Conservation (phyloP, 2,329 filamentous ascomycete species). For the Ilyonectria sp. region DNA sequence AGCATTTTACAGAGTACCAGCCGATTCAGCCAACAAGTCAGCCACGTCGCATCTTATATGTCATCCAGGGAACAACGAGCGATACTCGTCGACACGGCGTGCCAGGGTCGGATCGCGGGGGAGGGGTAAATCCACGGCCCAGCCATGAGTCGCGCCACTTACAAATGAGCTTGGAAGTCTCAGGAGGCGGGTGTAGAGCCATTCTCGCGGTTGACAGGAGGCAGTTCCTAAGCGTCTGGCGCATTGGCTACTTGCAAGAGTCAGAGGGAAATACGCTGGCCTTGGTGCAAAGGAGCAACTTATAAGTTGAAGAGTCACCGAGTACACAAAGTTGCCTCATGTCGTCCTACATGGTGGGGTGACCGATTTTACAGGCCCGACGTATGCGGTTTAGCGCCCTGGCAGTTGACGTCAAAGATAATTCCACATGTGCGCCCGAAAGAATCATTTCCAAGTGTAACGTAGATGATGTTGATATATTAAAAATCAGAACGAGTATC, state of each 20-base stretch:
- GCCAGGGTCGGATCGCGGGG: conserved; percentile 2
- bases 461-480: no score
- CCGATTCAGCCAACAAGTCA: neutral
- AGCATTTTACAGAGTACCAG: neutral
- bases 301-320: conserved; percentile 26
- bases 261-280: neutral
- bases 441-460: no score
- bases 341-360: conserved; percentile 26
- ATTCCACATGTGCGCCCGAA: no score
- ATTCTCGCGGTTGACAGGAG: conserved; percentile 54
- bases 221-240: conserved; percentile 29
- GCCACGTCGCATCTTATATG: neutral
- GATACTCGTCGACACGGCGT: neutral
- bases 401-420: neutral
- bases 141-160: conserved; percentile 42
- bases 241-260: conserved; percentile 42
- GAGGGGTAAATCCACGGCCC: conserved; percentile 18
- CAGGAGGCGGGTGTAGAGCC: conserved; percentile 61
- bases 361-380: conserved; percentile 28
- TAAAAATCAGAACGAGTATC: no score
- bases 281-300: conserved; percentile 20
- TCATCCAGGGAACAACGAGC: neutral
- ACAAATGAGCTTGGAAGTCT: conserved; percentile 65
- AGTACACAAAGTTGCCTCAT: conserved; percentile 23
- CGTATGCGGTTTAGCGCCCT: conserved; percentile 19